Conservation (phyloP, 1,139 yeast species). For the Debaryomyces singareniensis region DNA sequence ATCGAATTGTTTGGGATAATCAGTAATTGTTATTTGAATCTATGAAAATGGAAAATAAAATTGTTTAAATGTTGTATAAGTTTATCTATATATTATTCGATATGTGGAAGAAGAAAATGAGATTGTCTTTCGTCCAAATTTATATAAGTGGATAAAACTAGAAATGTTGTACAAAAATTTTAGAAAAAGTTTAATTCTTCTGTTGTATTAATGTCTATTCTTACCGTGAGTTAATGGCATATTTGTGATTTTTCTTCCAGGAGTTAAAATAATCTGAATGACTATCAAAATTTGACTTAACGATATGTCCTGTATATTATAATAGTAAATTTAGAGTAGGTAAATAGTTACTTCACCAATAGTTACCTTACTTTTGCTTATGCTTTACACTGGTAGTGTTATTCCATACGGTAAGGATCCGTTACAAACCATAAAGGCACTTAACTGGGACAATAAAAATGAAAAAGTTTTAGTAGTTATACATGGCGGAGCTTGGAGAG, state of each 20-base stretch:
- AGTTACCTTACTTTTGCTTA: no score
- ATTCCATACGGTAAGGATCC: conserved; percentile 17
- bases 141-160: conserved; percentile 6
- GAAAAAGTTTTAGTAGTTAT: conserved; percentile 40
- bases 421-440: conserved; percentile 19
- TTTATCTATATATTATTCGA: conserved; percentile 5
- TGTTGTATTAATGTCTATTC: background rate
- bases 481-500: conserved; percentile 93
- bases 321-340: no score
- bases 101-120: conserved; percentile 5
- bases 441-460: conserved; percentile 10
- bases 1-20: background rate
- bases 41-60: background rate
- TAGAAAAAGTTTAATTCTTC: background rate
- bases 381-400: no score
- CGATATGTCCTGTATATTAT: no score
- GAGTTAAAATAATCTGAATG: no score
- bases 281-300: no score
- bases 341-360: no score
- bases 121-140: conserved; percentile 3
- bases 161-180: conserved; percentile 1
- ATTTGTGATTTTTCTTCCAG: no score
- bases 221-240: no score
- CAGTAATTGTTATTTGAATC: background rate
- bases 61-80: conserved; percentile 6